Base-by-base conservation (phyloP, 352 stramenopile genomes). In the Peronospora farinosa region DNA sequence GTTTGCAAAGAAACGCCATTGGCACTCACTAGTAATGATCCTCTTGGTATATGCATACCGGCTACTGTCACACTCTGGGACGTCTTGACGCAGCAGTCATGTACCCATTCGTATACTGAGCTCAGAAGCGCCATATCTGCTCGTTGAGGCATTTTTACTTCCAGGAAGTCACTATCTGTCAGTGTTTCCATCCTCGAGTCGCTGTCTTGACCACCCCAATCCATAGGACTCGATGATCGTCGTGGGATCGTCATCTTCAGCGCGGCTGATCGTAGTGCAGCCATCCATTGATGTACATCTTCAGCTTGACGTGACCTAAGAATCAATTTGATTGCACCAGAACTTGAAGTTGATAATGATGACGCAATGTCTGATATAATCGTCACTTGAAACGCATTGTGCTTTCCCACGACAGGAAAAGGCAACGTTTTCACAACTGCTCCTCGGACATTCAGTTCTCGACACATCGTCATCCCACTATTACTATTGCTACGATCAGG, bases 1-100 rank as follows among this genome's bases (percentile, higher is more conserved):
- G 74, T 86, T 47, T 88, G 73, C 23, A 88, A 54, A 6, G 63
- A 78, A 35, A 84, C 68, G 0, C 73, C 74, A 54, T 85, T 84
- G 23, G 68, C 60, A 36, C 74, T 77, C 3, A 88, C 68, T 6
- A 88, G 50, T 41, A 88, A 63, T 1, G 74, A 82, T 1, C 78
- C 78, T 36, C 75, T 51, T 0, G 65, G 65, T 0, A 88, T 48
- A 5, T 66, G 37, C 0, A 71, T 49, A 0, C 51, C 53, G 4
- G 51, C 63, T 4, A 74, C 58, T 8, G 40, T 57, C 40, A 81
- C 44, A 37, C 69, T 77, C 27, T 68, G 65, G 23, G 59, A 46
- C 7, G 67, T 82, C 21, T 81, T 78, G 37, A 85, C 62, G 41
- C 66, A 70, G 30, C 51, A 59, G 2, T 78, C 65, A 45, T 73